phyloP scores from a whole-genome alignment of 176 grass and related monocot species.

The Carex littledalei region DNA sequence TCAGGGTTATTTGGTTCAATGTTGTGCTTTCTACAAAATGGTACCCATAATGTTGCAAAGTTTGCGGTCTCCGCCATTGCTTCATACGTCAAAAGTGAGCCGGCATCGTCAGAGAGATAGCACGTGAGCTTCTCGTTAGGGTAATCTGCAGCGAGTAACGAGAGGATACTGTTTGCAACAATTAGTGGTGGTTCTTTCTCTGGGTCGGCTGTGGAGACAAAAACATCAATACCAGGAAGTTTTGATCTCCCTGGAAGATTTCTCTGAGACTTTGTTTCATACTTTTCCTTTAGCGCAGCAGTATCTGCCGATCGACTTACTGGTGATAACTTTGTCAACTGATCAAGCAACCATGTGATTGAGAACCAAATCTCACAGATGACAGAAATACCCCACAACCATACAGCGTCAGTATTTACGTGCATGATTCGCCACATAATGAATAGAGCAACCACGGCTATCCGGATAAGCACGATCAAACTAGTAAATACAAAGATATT shows the following conservation, averaged over 20 bases:
- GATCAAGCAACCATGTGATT: slow-evolving; percentile 6
- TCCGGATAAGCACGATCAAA: background rate
- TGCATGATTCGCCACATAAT: slow-evolving; percentile 3
- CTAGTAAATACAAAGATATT: background rate
- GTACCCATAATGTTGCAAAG: slow-evolving; percentile 6
- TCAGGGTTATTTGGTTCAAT: slow-evolving; percentile 13
- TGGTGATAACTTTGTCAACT: slow-evolving; percentile 5
- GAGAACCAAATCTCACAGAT: slow-evolving; percentile 12
- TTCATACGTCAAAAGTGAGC: background rate
- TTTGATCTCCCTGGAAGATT: slow-evolving; percentile 1
- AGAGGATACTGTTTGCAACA: slow-evolving; percentile 15
- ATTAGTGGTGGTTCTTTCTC: slow-evolving; percentile 13
- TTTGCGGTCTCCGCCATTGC: slow-evolving; percentile 12
- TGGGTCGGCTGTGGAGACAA: background rate
- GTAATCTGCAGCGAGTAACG: background rate
- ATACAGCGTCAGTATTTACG: background rate
- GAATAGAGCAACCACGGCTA: background rate
- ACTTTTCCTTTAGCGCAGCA: slow-evolving; percentile 1
- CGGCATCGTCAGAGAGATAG: slow-evolving; percentile 4
- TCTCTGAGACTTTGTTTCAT: slow-evolving; percentile 3
- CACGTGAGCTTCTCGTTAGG: background rate
- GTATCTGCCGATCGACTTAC: background rate
- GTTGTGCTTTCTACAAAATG: slow-evolving; percentile 15
- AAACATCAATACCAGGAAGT: slow-evolving; percentile 13
- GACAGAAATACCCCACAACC: slow-evolving; percentile 18